Evolutionary conservation across 257 asterid species (phyloP), one percentile per base, ranked within the genome.

Genomic region (Striga asiatica): DNA sequence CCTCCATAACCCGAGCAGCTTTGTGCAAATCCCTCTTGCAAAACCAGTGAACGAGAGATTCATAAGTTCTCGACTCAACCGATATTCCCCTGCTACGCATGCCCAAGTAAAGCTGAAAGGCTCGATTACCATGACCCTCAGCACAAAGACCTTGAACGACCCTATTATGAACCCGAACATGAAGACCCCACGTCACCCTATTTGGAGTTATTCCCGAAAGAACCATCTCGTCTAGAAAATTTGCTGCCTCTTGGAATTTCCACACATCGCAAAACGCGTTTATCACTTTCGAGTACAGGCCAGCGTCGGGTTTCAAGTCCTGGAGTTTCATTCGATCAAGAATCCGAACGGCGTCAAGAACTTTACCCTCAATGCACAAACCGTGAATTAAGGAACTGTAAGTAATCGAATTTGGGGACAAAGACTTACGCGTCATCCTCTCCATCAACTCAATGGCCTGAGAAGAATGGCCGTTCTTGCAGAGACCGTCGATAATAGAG

Each of bases 221-320:
- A 67, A 81, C 75, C 91, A 92, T 81, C 62, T 92, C 99, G 68
- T 84, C 97, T 13, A 92, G 93, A 54, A 82, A 82, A 66, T 79
- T 82, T 22, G 95, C 89, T 8, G 97, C 98, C 73, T 79, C 85
- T 25, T 65, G 74, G 57, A 80, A 88, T 71, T 82, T 81, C 39
- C 58, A 45, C 12, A 58, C 49, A 43, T 77, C 93, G 65, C 94
- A 84, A 63, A 77, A 81, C 25, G 78, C 81, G 54, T 67, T 70
- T 21, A 84, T 74, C 21, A 92, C 56, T 67, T 88, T 88, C 16
- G 81, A 77, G 66, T 84, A 92, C 68, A 88, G 60, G 32, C 95
- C 95, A 0, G 86, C 97, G 68, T 88, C 98, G 13, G 95, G 95
- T 75, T 82, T 82, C 79, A 83, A 66, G 63, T 85, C 95, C 74